Evolutionary conservation across 1,284 basidiomycete species (phyloP).

Genomic region (Rhodotorula glutinis): DNA sequence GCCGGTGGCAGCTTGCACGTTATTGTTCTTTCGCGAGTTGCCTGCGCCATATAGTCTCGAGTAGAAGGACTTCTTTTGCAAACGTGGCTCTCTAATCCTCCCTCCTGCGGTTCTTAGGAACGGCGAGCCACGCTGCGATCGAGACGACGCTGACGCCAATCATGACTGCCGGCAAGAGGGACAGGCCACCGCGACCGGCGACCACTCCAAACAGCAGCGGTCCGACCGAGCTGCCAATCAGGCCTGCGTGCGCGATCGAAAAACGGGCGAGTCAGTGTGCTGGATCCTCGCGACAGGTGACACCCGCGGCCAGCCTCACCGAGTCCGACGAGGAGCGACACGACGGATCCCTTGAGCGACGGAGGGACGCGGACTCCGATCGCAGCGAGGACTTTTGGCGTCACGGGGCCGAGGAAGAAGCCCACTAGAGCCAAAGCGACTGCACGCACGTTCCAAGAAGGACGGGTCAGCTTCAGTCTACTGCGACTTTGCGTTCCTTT

Average conservation of each 20-base stretch:
- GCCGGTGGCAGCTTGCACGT: no score
- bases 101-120: constrained; percentile 35
- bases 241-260: constrained; percentile 1
- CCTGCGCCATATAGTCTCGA: no score
- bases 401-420: constrained; percentile 31
- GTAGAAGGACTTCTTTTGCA: not conserved
- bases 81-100: constrained; percentile 26
- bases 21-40: no score
- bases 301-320: no score
- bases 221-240: constrained; percentile 23
- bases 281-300: no score
- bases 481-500: not conserved
- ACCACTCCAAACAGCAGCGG: constrained; percentile 32
- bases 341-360: constrained; percentile 28
- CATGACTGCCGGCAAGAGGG: constrained; percentile 20
- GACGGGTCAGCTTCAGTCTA: not conserved
- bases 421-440: constrained; percentile 31
- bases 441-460: no score
- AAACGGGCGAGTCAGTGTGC: not conserved
- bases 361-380: constrained; percentile 29
- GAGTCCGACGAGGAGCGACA: constrained; percentile 31
- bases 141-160: constrained; percentile 13
- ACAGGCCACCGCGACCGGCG: constrained; percentile 19
- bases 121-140: constrained; percentile 12
- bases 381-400: constrained; percentile 22